Percentiles rank a stretch among this genome's conserved stretches.
These are phyloP conservation scores for Entophlyctis helioformis DNA, from an alignment of 192 early-diverging fungal genomes.

Conservation along the genomic window DNA sequence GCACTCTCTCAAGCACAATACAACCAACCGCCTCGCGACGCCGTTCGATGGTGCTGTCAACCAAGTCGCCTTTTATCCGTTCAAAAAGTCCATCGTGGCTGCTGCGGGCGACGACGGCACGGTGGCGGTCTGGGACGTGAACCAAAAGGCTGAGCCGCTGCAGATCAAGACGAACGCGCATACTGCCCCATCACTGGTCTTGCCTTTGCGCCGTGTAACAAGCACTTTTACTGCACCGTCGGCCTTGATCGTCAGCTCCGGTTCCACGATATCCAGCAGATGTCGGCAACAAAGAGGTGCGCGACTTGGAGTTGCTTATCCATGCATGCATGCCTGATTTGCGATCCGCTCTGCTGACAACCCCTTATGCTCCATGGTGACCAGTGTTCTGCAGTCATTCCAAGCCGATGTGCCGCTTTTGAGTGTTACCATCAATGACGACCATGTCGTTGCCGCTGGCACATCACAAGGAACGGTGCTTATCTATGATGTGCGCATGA, in stretches of 20 bases:
- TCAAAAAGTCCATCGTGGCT: conserved; percentile 21
- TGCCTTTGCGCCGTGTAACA: conserved; percentile 20
- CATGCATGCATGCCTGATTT: no score
- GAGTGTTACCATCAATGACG: conserved; percentile 18
- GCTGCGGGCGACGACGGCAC: conserved; percentile 24
- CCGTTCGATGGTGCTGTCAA: no score
- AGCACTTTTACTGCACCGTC: conserved; percentile 18
- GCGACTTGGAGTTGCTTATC: no score
- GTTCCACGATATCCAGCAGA: no score
- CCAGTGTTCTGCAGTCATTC: conserved; percentile 6
- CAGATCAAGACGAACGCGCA: conserved; percentile 8
- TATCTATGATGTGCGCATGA: conserved; percentile 19
- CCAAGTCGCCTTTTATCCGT: conserved; percentile 20
- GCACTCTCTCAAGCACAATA: no score
- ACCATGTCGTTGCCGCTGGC: conserved; percentile 22
- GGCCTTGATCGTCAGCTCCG: conserved; percentile 23
- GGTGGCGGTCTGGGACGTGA: conserved; percentile 26
- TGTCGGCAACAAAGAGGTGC: no score
- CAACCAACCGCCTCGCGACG: no score
- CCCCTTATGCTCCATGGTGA: neutral
- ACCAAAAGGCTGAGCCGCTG: conserved; percentile 2
- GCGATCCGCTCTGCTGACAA: no score
- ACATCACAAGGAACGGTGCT: conserved; percentile 9
- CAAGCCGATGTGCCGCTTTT: conserved; percentile 14
- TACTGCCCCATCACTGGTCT: conserved; percentile 15